Percentiles rank a stretch among this genome's conserved stretches.
Conservation (phyloP, 305 asterid species). For the Ajuga reptans region DNA sequence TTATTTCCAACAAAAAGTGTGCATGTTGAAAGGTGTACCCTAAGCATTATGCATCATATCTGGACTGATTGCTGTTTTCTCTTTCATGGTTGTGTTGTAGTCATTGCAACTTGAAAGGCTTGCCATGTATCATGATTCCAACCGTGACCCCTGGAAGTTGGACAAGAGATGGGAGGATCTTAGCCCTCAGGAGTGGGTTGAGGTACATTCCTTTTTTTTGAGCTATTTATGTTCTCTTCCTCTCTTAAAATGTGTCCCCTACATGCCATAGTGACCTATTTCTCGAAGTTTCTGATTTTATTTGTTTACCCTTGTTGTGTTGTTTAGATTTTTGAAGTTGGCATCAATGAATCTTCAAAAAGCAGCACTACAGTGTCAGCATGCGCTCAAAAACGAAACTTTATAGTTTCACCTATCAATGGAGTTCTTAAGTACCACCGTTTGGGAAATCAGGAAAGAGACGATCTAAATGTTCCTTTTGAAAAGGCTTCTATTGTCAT, state of each 20-base stretch:
- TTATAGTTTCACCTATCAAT: constrained; percentile 87
- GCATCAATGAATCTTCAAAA: constrained; percentile 62
- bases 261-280: background rate
- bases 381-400: constrained; percentile 68
- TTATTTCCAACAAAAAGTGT: background rate
- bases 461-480: constrained; percentile 68
- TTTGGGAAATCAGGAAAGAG: constrained; percentile 84
- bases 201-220: constrained; percentile 42
- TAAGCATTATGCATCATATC: constrained; percentile 18
- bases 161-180: constrained; percentile 96
- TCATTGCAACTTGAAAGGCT: constrained; percentile 97
- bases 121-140: constrained; percentile 87
- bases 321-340: constrained; percentile 83
- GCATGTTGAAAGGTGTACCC: background rate
- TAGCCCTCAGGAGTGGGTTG: constrained; percentile 87
- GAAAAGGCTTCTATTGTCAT: constrained; percentile 83
- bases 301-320: constrained; percentile 11
- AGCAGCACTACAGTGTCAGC: constrained; percentile 35
- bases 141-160: constrained; percentile 78
- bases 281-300: constrained; percentile 15
- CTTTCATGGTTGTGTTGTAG: constrained; percentile 33
- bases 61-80: constrained; percentile 21
- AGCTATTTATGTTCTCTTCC: constrained; percentile 19
- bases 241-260: background rate
- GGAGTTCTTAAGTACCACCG: constrained; percentile 94